Evolutionary conservation across 371 early-diverging fungal species (phyloP).

Genomic region (Circinella minor): DNA sequence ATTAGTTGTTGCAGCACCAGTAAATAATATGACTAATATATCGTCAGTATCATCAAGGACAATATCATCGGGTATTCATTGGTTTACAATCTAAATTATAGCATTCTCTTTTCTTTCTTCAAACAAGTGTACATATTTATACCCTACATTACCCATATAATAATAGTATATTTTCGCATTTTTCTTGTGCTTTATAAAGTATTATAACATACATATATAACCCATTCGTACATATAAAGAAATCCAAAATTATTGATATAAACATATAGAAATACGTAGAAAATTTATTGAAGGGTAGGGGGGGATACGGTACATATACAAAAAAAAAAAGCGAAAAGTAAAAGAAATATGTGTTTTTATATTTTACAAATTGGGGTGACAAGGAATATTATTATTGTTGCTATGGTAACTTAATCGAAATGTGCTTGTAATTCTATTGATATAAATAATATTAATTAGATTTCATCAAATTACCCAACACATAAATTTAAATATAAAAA

Average conservation of each 20-base stretch:
- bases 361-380: neutral
- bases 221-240: slow-evolving; percentile 1
- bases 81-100: slow-evolving; percentile 13
- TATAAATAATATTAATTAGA: no score
- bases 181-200: no score
- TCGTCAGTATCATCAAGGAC: slow-evolving; percentile 5
- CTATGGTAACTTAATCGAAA: slow-evolving; percentile 1
- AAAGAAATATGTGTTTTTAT: neutral
- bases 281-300: no score
- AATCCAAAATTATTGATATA: neutral
- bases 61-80: slow-evolving; percentile 16
- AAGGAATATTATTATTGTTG: neutral
- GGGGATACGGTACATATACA: neutral
- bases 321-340: neutral
- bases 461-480: neutral
- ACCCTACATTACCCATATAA: no score
- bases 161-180: no score
- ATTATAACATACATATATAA: no score
- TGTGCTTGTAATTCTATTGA: slow-evolving; percentile 3
- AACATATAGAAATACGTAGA: no score
- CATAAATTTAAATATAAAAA: neutral
- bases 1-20: slow-evolving; percentile 15
- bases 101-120: neutral
- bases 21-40: neutral
- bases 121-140: slow-evolving; percentile 1